Base-by-base conservation (phyloP, 176 grass and related monocot species). In the Eleusine coracana region DNA sequence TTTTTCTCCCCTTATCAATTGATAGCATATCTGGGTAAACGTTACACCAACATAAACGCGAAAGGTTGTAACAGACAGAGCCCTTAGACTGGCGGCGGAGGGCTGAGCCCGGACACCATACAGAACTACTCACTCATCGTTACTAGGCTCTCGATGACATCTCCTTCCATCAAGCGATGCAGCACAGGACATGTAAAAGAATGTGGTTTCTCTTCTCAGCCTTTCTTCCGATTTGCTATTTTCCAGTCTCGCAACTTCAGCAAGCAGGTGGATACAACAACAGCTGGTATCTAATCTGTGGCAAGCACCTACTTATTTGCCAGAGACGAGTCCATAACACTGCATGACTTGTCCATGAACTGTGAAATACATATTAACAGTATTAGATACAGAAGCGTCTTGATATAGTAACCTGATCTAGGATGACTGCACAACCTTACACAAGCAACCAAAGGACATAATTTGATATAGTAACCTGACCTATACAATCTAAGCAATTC, bases 291-390 rank as follows among this genome's bases (percentile, higher is more conserved):
- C 62, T 74, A 73, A 78, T 83, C 62, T 54, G 75, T 54, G 75
- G 42, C 80, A 79, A 52, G 84, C 7, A 36, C 88, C 75, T 90
- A 90, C 52, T 90, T 90, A 69, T 90, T 86, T 39, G 88, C 40
- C 38, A 90, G 6, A 70, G 88, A 90, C 28, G 88, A 87, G 69
- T 87, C 84, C 88, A 90, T 87, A 34, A 90, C 75, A 28, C 88
- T 84, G 88, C 88, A 90, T 64, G 88, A 90, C 12, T 83, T 90
- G 80, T 90, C 88, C 88, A 90, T 90, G 75, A 90, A 90, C 88
- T 90, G 88, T 62, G 69, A 54, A 86, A 70, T 45, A 10, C 23
- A 51, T 51, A 42, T 55, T 9, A 56, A 73, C 4, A 64, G 44
- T 12, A 74, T 73, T 62, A 79, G 73, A 3, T 21, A 4, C 36